phyloP scores from a whole-genome alignment of 179 eudicot genomes.

The Actinidia polygama region DNA sequence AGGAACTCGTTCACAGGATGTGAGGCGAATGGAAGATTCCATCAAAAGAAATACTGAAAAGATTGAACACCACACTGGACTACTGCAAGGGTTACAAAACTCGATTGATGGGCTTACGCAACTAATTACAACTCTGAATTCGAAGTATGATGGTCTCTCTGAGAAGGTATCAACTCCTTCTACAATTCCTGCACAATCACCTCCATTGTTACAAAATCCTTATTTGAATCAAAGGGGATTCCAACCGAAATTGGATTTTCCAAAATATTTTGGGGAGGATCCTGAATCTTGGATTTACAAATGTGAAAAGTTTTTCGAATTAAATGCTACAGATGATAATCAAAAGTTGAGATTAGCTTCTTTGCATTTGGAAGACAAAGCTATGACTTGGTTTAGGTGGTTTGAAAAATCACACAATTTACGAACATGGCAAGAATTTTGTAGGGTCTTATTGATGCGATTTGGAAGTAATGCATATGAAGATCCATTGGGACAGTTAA shows the following conservation, averaged over 20 bases:
- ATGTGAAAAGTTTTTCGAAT: neutral
- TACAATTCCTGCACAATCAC: neutral
- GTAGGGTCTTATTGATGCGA: neutral
- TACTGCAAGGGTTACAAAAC: too few species aligned
- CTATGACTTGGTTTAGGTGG: neutral
- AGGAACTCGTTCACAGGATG: too few species aligned
- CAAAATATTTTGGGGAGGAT: neutral
- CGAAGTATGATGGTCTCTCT: neutral
- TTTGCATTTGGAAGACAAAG: neutral
- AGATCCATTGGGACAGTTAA: neutral
- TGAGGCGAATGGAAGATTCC: too few species aligned
- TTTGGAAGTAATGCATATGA: neutral
- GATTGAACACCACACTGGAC: too few species aligned
- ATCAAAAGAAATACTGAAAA: too few species aligned
- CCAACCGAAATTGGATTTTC: too few species aligned
- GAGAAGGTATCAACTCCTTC: neutral
- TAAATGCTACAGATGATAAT: neutral
- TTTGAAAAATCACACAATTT: neutral
- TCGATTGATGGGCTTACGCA: too few species aligned
- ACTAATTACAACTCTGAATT: too few species aligned
- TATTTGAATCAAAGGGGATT: too few species aligned
- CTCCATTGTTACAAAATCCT: neutral
- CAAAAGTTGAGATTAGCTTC: neutral
- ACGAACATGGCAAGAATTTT: neutral
- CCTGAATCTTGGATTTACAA: neutral